These are phyloP conservation scores for Penicillium sp. DNA, from an alignment of 2,329 filamentous ascomycete species.

Conservation along the genomic window DNA sequence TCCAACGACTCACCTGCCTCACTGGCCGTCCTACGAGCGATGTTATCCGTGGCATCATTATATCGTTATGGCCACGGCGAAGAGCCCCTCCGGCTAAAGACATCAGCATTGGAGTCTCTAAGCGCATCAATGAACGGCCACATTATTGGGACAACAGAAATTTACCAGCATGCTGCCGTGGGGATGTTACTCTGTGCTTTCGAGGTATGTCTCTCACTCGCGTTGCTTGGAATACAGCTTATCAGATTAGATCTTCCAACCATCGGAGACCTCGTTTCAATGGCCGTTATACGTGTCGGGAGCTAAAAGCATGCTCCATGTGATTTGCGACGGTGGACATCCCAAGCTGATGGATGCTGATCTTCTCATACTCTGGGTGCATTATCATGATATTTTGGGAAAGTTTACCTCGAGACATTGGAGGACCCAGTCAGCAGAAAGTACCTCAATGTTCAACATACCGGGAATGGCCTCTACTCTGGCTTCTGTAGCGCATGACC, in stretches of 20 bases:
- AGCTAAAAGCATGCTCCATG: background rate
- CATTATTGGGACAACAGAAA: background rate
- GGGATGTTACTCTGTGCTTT: background rate
- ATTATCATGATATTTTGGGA: background rate
- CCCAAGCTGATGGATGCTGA: background rate
- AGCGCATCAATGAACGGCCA: background rate
- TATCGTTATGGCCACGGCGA: background rate
- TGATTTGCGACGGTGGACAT: background rate
- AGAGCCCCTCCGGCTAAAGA: background rate
- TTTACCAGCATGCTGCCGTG: background rate
- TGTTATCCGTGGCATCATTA: background rate
- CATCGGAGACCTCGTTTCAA: background rate
- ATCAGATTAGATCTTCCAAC: background rate
- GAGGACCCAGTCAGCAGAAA: background rate
- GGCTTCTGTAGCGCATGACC: background rate
- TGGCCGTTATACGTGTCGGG: background rate
- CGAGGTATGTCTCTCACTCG: background rate
- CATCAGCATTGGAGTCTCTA: background rate
- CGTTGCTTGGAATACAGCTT: background rate
- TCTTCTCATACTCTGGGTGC: background rate
- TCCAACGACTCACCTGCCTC: background rate
- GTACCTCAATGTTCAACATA: background rate
- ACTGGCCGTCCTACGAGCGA: background rate
- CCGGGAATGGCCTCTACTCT: background rate
- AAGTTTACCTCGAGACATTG: background rate